Evolutionary conservation across 1,284 basidiomycete species (phyloP), one percentile per base, ranked within the genome.

Genomic region (Porogramme epimiltina): DNA sequence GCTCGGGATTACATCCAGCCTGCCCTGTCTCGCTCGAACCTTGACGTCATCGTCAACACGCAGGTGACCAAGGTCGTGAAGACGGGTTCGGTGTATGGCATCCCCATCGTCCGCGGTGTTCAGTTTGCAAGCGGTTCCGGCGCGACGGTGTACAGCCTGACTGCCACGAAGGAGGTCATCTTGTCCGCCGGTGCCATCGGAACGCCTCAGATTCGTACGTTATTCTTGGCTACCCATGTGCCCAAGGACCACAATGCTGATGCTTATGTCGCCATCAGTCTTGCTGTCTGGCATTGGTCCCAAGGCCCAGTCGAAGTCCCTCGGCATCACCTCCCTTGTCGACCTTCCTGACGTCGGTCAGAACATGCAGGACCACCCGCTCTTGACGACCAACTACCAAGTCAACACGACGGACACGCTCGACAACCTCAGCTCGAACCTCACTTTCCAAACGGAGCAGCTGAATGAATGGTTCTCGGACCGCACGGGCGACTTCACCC

Each of bases 31-130:
- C 59, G 74, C 9, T 59, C 64, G 5, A 79, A 79, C 55, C 55
- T 79, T 8, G 68, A 74, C 39, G 66, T 79, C 24, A 54, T 78
- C 2, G 52, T 77, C 18, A 66, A 73, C 33, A 68, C 73, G 1
- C 70, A 69, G 37, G 77, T 73, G 3, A 71, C 68, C 9, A 66
- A 67, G 39, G 56, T 80, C 3, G 20, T 76, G 18, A 62, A 66
- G 34, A 66, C 67, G 1, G 47, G 50, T 4, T 51, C 45, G 22
- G 51, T 42, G 19, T 20, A 45, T 10, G 48, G 50, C 23, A 51
- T 39, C 2, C 63, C 64, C n/a, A 39, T 55, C 5, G 70, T 76
- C 53, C 58, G 62, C 11, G 58, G 52, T 3, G 70, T 77, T 1
- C 65, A 74, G 49, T 66, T 73, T 49, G 3, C 39, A 18, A 20